Evolutionary conservation across 2,329 filamentous ascomycete species (phyloP).

Genomic region (Drechmeria coniospora): DNA sequence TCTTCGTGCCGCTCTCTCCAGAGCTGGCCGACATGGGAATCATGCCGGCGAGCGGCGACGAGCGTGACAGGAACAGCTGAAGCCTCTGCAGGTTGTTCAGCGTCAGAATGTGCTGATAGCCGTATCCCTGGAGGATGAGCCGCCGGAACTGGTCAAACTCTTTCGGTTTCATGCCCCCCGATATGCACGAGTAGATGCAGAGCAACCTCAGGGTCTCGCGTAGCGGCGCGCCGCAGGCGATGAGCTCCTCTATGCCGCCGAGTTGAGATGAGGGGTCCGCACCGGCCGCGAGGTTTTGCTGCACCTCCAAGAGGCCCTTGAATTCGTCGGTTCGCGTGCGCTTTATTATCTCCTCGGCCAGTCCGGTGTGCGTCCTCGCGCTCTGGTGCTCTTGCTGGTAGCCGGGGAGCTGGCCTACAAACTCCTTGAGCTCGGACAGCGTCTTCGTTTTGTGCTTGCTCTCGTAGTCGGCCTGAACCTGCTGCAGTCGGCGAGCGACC

Average conservation of each 20-base stretch:
- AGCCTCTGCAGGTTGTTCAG: conserved; percentile 79
- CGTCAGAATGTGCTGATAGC: conserved; percentile 86
- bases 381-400: conserved; percentile 91
- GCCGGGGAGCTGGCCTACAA: conserved; percentile 82
- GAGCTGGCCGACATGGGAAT: conserved; percentile 54
- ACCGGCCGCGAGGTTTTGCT: conserved; percentile 87
- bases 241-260: conserved; percentile 85
- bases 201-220: conserved; percentile 70
- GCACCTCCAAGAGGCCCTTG: conserved; percentile 75
- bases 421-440: conserved; percentile 80
- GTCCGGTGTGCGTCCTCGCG: conserved; percentile 76
- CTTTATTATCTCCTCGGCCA: conserved; percentile 92
- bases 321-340: conserved; percentile 82
- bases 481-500: conserved; percentile 70
- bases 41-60: conserved; percentile 64
- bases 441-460: conserved; percentile 78
- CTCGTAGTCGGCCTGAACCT: conserved; percentile 75
- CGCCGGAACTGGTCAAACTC: conserved; percentile 84
- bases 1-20: conserved; percentile 49
- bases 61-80: conserved; percentile 65
- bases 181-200: conserved; percentile 82
- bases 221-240: conserved; percentile 69
- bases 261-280: conserved; percentile 80
- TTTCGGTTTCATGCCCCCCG: conserved; percentile 72
- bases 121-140: conserved; percentile 80